These are phyloP conservation scores for Leccinum incarnatum DNA, from an alignment of 768 basidiomycete genomes.

Conservation along the genomic window DNA sequence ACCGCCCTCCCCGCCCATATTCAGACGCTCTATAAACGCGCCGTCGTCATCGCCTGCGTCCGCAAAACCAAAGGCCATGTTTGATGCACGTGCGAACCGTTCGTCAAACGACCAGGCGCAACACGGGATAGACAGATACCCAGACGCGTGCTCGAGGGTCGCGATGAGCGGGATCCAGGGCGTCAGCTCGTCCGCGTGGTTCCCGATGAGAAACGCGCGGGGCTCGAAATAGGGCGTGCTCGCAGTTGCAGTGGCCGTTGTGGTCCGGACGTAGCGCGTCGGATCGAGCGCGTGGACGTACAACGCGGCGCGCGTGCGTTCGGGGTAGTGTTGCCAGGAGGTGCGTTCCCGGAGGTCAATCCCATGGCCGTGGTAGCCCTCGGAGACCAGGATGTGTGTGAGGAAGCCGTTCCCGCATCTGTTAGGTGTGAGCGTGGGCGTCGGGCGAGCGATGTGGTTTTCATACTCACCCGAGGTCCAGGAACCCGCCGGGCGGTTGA, in stretches of 20 bases:
- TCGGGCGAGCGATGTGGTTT: neutral
- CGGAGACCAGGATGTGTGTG: slow-evolving; percentile 78
- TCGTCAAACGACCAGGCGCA: slow-evolving; percentile 82
- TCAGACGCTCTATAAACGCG: slow-evolving; percentile 42
- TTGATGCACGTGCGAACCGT: slow-evolving; percentile 53
- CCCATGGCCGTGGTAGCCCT: slow-evolving; percentile 84
- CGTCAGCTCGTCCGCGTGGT: slow-evolving; percentile 95
- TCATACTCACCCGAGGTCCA: slow-evolving; percentile 75
- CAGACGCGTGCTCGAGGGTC: slow-evolving; percentile 54
- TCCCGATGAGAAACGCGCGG: slow-evolving; percentile 80
- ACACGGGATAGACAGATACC: slow-evolving; percentile 85
- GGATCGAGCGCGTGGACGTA: slow-evolving; percentile 75
- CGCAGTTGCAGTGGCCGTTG: neutral
- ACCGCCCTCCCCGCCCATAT: slow-evolving; percentile 60
- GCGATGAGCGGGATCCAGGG: slow-evolving; percentile 91
- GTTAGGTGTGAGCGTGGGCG: neutral
- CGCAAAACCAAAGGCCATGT: slow-evolving; percentile 18
- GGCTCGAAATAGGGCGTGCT: slow-evolving; percentile 34
- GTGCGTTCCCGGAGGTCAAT: slow-evolving; percentile 82
- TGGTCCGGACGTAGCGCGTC: slow-evolving; percentile 2
- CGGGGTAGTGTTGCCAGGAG: slow-evolving; percentile 82
- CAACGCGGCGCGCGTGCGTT: slow-evolving; percentile 55
- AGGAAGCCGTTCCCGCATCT: slow-evolving; percentile 87
- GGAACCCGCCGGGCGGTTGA: slow-evolving; percentile 78
- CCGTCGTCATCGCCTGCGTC: slow-evolving; percentile 26